Percentiles rank a stretch among this genome's conserved stretches.
phyloP scores from a whole-genome alignment of 2,329 filamentous ascomycete species.

The Epichloe coenophiala region DNA sequence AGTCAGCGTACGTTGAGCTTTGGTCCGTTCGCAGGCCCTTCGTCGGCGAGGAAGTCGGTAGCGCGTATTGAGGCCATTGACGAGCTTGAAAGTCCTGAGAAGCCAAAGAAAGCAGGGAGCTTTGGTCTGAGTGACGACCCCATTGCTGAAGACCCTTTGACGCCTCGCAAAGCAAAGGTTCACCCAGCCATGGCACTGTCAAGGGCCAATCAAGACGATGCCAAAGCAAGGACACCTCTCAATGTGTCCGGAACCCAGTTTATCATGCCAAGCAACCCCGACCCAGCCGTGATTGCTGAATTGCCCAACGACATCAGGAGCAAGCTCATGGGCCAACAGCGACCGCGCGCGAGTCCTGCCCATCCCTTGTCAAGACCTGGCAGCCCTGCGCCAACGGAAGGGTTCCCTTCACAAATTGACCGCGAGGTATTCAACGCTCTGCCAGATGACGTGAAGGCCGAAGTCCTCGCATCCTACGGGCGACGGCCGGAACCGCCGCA shows the following conservation, averaged over 20 bases:
- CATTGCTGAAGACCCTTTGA: slow-evolving; percentile 41
- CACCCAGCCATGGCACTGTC: slow-evolving; percentile 42
- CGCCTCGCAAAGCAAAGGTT: slow-evolving; percentile 35
- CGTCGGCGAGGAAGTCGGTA: slow-evolving; percentile 24
- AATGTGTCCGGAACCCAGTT: slow-evolving; percentile 86
- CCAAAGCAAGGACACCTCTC: slow-evolving; percentile 50
- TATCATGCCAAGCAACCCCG: slow-evolving; percentile 70
- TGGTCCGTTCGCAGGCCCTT: slow-evolving; percentile 33
- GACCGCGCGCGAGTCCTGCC: slow-evolving; percentile 13
- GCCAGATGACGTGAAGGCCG: slow-evolving; percentile 73
- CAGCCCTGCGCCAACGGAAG: slow-evolving; percentile 24
- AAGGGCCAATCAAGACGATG: slow-evolving; percentile 33
- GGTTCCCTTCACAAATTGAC: slow-evolving; percentile 69
- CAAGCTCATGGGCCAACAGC: slow-evolving; percentile 54
- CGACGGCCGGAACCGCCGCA: slow-evolving; percentile 25
- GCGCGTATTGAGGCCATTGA: slow-evolving; percentile 36
- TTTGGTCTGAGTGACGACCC: slow-evolving; percentile 30
- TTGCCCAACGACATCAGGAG: slow-evolving; percentile 72
- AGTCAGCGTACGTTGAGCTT: slow-evolving; percentile 75
- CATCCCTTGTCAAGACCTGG: slow-evolving; percentile 20
- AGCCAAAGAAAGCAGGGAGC: slow-evolving; percentile 16
- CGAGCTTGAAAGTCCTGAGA: slow-evolving; percentile 25
- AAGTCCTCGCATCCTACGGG: slow-evolving; percentile 63
- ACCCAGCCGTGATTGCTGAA: slow-evolving; percentile 69
- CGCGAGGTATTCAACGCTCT: slow-evolving; percentile 70